phyloP scores from a whole-genome alignment of 257 asterid genomes.

The Salvia miltiorrhiza region DNA sequence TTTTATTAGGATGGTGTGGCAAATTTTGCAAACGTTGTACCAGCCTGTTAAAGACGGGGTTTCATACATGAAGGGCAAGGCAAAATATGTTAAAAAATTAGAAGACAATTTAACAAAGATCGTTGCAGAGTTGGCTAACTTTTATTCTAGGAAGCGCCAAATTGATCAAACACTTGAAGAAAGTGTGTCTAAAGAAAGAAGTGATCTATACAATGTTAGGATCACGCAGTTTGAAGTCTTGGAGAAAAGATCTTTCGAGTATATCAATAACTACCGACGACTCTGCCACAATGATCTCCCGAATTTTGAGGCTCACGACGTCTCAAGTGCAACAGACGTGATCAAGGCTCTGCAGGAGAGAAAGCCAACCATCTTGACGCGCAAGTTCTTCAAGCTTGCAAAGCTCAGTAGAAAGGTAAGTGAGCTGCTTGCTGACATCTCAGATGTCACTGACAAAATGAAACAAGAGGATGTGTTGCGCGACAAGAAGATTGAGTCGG shows the following conservation, averaged over 20 bases:
- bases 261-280: neutral
- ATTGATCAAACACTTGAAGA: neutral
- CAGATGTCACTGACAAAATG: neutral
- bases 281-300: slow-evolving; percentile 7
- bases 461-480: neutral
- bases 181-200: slow-evolving; percentile 6
- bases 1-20: slow-evolving; percentile 5
- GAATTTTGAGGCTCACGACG: neutral
- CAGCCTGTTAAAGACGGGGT: neutral
- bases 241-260: neutral
- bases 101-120: slow-evolving; percentile 6
- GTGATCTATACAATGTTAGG: neutral
- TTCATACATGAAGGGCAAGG: slow-evolving; percentile 7
- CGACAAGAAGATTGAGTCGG: slow-evolving; percentile 4
- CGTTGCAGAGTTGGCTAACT: neutral
- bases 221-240: neutral
- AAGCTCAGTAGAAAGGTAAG: slow-evolving; percentile 5
- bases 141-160: slow-evolving; percentile 7
- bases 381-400: slow-evolving; percentile 21
- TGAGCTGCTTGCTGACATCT: neutral
- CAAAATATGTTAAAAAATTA: no score
- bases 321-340: neutral
- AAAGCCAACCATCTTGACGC: slow-evolving; percentile 19
- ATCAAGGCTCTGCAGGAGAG: neutral
- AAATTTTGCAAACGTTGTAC: slow-evolving; percentile 2